Percentiles rank a stretch among this genome's conserved stretches.
phyloP scores from a whole-genome alignment of 371 early-diverging fungal genomes.

The Actinomortierella wolfii region DNA sequence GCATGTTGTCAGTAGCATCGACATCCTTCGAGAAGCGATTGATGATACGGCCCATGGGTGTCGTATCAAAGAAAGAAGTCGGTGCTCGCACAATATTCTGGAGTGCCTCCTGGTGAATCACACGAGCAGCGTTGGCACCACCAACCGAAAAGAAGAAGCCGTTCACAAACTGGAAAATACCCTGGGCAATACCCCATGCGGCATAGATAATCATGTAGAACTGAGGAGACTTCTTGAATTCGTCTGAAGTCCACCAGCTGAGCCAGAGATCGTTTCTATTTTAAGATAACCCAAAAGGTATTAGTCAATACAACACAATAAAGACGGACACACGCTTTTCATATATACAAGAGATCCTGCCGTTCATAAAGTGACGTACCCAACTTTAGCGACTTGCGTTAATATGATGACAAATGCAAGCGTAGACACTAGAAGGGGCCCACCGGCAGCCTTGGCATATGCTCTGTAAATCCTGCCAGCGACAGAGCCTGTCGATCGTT shows the following conservation, averaged over 20 bases:
- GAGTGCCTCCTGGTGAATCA: constrained; percentile 42
- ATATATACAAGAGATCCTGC: no score
- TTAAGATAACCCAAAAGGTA: not conserved
- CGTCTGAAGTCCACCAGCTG: constrained; percentile 29
- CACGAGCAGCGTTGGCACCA: constrained; percentile 26
- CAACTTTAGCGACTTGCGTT: constrained; percentile 44
- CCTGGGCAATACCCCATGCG: constrained; percentile 44
- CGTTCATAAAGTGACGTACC: constrained; percentile 18
- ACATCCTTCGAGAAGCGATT: constrained; percentile 90
- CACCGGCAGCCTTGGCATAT: constrained; percentile 45
- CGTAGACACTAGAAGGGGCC: constrained; percentile 17
- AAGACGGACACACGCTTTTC: no score
- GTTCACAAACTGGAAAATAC: constrained; percentile 41
- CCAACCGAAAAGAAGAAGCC: constrained; percentile 45
- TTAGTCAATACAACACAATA: no score
- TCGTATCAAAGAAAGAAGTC: constrained; percentile 83
- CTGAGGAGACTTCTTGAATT: constrained; percentile 13
- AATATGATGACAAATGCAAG: constrained; percentile 18
- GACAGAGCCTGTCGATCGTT: constrained; percentile 48
- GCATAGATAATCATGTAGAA: constrained; percentile 50
- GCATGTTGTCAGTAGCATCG: constrained; percentile 74
- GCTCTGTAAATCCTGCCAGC: constrained; percentile 32
- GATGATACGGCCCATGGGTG: constrained; percentile 87
- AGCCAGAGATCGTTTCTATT: constrained; percentile 49
- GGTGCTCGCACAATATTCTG: constrained; percentile 68